Evolutionary conservation across 495 filamentous ascomycete genomes (phyloP).

Genomic region (Aspergillus indologenus): DNA sequence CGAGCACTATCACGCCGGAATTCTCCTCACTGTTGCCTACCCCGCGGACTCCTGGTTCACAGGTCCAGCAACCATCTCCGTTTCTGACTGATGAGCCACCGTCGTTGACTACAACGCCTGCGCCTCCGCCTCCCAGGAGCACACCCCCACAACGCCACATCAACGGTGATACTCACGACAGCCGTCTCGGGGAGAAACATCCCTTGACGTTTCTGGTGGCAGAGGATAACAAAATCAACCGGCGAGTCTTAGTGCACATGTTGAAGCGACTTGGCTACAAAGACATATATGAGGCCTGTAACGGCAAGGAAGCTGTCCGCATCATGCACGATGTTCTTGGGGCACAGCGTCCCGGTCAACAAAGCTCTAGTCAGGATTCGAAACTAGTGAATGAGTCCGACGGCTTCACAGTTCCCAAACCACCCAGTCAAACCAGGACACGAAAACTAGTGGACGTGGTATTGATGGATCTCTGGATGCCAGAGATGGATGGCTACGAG

Average conservation of each 20-base stretch:
- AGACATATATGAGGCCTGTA: constrained; percentile 64
- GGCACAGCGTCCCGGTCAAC: constrained; percentile 19
- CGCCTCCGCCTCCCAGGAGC: constrained; percentile 21
- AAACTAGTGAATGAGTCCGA: constrained; percentile 4
- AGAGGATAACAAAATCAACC: constrained; percentile 79
- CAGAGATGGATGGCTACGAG: constrained; percentile 77
- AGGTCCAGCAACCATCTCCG: constrained; percentile 34
- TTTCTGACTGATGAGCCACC: constrained; percentile 32
- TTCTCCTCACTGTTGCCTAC: constrained; percentile 23
- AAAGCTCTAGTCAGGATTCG: neutral
- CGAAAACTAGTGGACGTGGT: constrained; percentile 60
- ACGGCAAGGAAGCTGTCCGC: constrained; percentile 69
- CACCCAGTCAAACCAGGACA: constrained; percentile 19
- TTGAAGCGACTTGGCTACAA: constrained; percentile 67
- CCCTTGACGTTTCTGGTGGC: constrained; percentile 72
- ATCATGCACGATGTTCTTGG: constrained; percentile 50
- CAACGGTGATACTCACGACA: constrained; percentile 33
- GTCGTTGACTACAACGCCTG: constrained; percentile 28
- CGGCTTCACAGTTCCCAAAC: constrained; percentile 15
- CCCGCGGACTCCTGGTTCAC: constrained; percentile 22
- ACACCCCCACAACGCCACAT: constrained; percentile 22
- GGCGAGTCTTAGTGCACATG: constrained; percentile 69
- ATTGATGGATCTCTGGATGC: constrained; percentile 88
- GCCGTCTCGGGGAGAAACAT: constrained; percentile 52
- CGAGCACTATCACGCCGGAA: constrained; percentile 24